Conservation (phyloP, 768 basidiomycete genomes). For the Lepiota venenata region DNA sequence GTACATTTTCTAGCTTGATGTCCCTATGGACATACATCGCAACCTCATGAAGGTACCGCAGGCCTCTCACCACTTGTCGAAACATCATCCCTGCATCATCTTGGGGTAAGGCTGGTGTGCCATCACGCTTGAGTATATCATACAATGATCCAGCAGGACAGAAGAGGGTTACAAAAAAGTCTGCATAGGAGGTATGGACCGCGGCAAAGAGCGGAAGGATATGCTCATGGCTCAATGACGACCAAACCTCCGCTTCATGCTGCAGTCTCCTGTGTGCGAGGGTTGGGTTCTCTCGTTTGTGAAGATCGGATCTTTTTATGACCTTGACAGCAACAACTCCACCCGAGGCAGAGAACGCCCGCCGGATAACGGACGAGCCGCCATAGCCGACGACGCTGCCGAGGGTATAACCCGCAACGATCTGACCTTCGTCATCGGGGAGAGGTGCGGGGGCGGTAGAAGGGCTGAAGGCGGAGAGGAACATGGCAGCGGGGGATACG, state of each 20-base stretch:
- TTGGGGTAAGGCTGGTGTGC: constrained; percentile 61
- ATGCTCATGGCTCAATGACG: constrained; percentile 77
- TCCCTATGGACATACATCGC: constrained; percentile 86
- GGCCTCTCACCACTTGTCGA: constrained; percentile 77
- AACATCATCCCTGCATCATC: constrained; percentile 87
- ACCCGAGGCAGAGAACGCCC: constrained; percentile 62
- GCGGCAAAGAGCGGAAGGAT: constrained; percentile 79
- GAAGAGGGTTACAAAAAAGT: constrained; percentile 79
- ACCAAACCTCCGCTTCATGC: constrained; percentile 73
- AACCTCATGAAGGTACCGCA: constrained; percentile 79
- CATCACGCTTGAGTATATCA: constrained; percentile 75
- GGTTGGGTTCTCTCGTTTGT: constrained; percentile 46
- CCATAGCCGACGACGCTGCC: constrained; percentile 78
- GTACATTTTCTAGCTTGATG: constrained; percentile 95
- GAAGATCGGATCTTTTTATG: constrained; percentile 56
- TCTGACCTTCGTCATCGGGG: constrained; percentile 66
- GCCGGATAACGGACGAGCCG: constrained; percentile 77
- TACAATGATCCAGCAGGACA: constrained; percentile 86
- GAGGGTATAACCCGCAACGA: constrained; percentile 69
- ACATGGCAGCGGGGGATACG: constrained; percentile 71
- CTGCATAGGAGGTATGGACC: constrained; percentile 55
- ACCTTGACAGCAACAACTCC: constrained; percentile 82
- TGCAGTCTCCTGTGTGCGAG: constrained; percentile 54
- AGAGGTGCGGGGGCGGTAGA: constrained; percentile 26
- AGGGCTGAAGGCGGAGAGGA: constrained; percentile 60